Evolutionary conservation across 176 grass and related monocot genomes (phyloP), one percentile per base, ranked within the genome.

Genomic region (Avena eriantha): DNA sequence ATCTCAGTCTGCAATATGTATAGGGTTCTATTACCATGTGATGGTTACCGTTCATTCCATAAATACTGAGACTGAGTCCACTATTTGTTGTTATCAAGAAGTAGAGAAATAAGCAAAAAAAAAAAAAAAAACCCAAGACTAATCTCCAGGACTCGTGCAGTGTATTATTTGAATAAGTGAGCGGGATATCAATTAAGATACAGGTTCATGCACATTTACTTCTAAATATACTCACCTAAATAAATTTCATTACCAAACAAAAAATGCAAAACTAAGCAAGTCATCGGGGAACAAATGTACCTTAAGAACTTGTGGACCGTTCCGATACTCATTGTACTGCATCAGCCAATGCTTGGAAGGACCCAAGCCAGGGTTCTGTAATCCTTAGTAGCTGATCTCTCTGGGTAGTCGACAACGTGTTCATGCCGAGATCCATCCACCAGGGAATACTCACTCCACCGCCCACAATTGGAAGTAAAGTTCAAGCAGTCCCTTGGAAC

Each of bases 321-420:
- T 72, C 10, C 5, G 4, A 72, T 72, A 46, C 39, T 4, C 4
- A n/a, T 72, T 45, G 4, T 23, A 13, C 2, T 14, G 11, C 39
- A 72, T 72, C 69, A 8, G 21, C 69, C 39, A 72, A 72, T 72
- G 39, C 69, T 22, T 72, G 69, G 69, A 46, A 72, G 69, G 69
- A 72, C 39, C 69, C 69, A 72, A 46, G 39, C 21, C 39, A 72
- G 10, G n/a, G 5, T 1, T 23, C 0, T 2, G 16, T 1, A 68
- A 18, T 18, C 2, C 14, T 36, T 34, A 17, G 13, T 10, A 46
- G 45, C 14, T 71, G 17, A 9, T 39, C 36, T 19, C 69, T 19
- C 36, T 71, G 3, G 9, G 36, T 71, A 71, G 36, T 45, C 19
- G 19, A 8, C 36, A 71, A 22, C 0, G 2, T 17, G 64, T 16